phyloP scores from a whole-genome alignment of 768 basidiomycete species.

The Chlorophyllum brunneum region DNA sequence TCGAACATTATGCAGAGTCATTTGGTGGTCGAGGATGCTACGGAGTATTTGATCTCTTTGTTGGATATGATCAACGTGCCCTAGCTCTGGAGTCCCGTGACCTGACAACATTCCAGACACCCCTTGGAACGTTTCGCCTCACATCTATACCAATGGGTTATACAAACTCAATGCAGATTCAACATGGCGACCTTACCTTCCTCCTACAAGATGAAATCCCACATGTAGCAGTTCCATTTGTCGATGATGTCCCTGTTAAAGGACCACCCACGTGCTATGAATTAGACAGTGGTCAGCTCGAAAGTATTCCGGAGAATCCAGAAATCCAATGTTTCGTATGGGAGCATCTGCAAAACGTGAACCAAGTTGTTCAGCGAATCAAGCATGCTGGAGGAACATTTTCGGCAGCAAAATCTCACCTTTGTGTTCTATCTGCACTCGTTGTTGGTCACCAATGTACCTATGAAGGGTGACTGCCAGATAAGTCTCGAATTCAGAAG shows the following conservation, averaged over 20 bases:
- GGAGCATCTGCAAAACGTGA: conserved; percentile 15
- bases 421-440: conserved; percentile 8
- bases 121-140: conserved; percentile 27
- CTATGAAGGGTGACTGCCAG: conserved; percentile 25
- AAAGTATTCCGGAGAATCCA: conserved; percentile 9
- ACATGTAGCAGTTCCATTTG: conserved; percentile 20
- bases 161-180: conserved; percentile 33
- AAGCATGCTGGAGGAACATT: conserved; percentile 27
- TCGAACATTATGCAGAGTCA: conserved; percentile 27
- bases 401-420: conserved; percentile 24
- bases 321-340: conserved; percentile 28
- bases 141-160: conserved; percentile 33
- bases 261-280: conserved; percentile 30
- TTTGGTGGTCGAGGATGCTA: conserved; percentile 33
- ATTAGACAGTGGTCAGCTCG: background rate
- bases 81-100: conserved; percentile 19
- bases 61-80: conserved; percentile 28
- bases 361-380: conserved; percentile 19
- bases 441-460: conserved; percentile 29
- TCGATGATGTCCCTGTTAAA: conserved; percentile 28
- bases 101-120: conserved; percentile 37
- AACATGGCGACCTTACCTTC: conserved; percentile 28
- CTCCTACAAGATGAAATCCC: conserved; percentile 27
- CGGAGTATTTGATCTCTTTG: too few relatives aligned
- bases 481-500: conserved; percentile 21